Base-by-base conservation (phyloP, 345 rosid species). In the Eucalyptus melliodora region DNA sequence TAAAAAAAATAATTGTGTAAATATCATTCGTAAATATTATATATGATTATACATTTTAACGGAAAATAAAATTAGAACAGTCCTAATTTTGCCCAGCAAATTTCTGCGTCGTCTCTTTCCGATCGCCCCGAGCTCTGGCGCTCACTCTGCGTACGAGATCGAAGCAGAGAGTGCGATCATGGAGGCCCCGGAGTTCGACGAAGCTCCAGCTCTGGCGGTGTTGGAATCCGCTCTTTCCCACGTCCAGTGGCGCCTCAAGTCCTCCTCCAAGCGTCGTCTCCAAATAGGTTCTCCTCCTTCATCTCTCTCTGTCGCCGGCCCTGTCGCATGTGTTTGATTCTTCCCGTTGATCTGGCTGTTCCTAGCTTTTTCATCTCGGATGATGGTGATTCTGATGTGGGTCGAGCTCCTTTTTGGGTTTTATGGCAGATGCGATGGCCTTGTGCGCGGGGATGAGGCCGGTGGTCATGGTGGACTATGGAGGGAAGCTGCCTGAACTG, bases 401-500 rank as follows among this genome's bases (percentile, higher is more conserved):
- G 34, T 65, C 30, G 60, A 37, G 7, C 14, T 42, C 11, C 3
- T 21, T 81, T 87, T 37, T 31, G 59, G 47, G 90, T 88, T n/a
- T 30, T 92, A 90, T 86, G 88, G 87, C 96, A 96, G 98, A 97
- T 95, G 90, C 95, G 83, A 91, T 96, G 65, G 99, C 97, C 14
- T 89, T 97, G 90, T 94, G 96, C 92, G 91, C 96, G 4, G 94
- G 94, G 86, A 94, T 97, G 97, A 97, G 99, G 90, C 97, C 99
- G 9, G 98, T 96, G 86, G 94, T 96, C 87, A 97, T 97, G 99
- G 93, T 97, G 69, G 99, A 97, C 88, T 97, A 97, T 90, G 99
- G 98, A 89, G 99, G 99, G 47, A 97, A 94, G 95, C 88, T 97
- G 94, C 99, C 99, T 56, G 97, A 96, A 92, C 91, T 97, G 51